Evolutionary conservation across 1,284 basidiomycete genomes (phyloP), one percentile per base, ranked within the genome.

Genomic region (Cryptococcus wingfieldii): DNA sequence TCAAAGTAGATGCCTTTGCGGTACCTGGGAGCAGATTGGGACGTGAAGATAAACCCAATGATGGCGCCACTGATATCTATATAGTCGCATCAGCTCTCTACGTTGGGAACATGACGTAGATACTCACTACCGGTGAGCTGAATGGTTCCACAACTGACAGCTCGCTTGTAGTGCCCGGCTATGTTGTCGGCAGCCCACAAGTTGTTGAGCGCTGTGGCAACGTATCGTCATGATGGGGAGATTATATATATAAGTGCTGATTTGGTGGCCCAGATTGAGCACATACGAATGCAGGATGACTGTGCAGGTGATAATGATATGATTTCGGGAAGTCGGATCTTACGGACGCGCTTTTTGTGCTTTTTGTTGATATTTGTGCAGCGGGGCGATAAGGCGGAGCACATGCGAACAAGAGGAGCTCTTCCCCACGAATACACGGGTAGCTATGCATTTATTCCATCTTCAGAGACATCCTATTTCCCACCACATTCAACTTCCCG

Each of bases 81-180:
- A 16, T 51, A 16, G 13, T 23, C 2, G 16, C 14, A 5, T 46
- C 8, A 42, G 16, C 39, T 19, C 39, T 42, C 19, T 14, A 19
- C 16, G 9, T 13, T 19, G 19, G 19, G 19, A 19, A 12, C 12
- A 18, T 27, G 23, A 2, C 12, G 38, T 12, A 42, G 39, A 14
- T 42, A 42, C 39, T 38, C 6, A 42, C 18, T 70, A 25, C 69
- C 69, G 50, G 68, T 62, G n/a, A 65, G 58, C 56, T 69, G 67
- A 55, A 67, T 67, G 38, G 62, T 31, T 19, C 69, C 69, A 27
- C 68, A 56, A 1, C 54, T 46, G 14, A 60, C 60, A 6, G 62
- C 59, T 31, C 67, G 60, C 50, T 68, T 67, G 46, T 61, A 64
- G 55, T 60, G 67, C 5, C 63, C 64, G 1, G 61, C 61, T 13